Evolutionary conservation across 495 filamentous ascomycete species (phyloP), one percentile per base, ranked within the genome.

Genomic region (Articulospora tetracladia): DNA sequence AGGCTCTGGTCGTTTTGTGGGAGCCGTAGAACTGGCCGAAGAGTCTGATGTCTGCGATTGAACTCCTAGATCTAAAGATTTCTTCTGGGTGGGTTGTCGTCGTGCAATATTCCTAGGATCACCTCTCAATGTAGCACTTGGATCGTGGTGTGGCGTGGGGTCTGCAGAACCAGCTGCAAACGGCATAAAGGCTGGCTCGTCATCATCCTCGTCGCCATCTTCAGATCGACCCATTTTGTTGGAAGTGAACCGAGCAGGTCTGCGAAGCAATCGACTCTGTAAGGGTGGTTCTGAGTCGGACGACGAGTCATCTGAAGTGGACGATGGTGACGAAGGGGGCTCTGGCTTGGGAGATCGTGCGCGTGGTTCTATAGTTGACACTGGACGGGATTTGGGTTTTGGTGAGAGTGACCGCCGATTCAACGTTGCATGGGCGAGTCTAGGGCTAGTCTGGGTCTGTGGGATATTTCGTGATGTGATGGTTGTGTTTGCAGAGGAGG

Each of bases 141-240:
- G 74, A 63, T 89, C 86, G 44, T 82, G 77, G 41, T 51, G 68
- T 1, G 71, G 58, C 17, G 39, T 44, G 34, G 48, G 4, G 17
- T 49, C 20, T 36, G 60, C 23, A 26, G 55, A 30, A 59, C 65
- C 1, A 52, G 53, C 58, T 67, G 58, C 63, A 64, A 90, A 83
- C 0, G 92, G 91, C 1, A 94, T 79, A 66, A 93, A 96, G 0
- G 89, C 86, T 1, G 89, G 89, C 50, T 79, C 78, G 27, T 77
- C 78, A 13, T 83, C 83, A 48, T 84, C 81, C 36, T 85, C 84
- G 26, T 86, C 83, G 8, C 80, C 78, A 23, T 70, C 69, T 26
- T 84, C 70, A 63, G 75, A 64, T 67, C 71, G 59, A 54, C 70
- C 67, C 55, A 71, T 68, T 76, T 69, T 76, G 19, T 66, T 65